phyloP scores from a whole-genome alignment of 371 early-diverging fungal genomes.

The Mortierella sp. region DNA sequence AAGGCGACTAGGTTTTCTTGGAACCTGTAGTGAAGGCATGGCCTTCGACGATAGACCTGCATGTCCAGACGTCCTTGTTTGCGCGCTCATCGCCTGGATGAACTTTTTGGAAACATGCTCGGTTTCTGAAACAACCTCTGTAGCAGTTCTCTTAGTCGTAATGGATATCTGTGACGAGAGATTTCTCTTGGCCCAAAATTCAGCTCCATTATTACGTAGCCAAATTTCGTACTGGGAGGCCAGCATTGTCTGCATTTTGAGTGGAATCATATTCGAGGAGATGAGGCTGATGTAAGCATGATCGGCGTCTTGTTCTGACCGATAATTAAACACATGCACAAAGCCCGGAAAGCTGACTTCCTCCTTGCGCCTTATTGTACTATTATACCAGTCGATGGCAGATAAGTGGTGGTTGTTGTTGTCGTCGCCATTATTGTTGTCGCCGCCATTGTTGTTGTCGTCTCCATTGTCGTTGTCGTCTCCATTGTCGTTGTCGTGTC shows the following conservation, averaged over 20 bases:
- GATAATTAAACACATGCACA: constrained; percentile 6
- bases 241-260: constrained; percentile 10
- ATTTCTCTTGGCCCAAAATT: constrained; percentile 18
- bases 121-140: constrained; percentile 16
- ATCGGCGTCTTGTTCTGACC: constrained; percentile 22
- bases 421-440: constrained; percentile 9
- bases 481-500: no score
- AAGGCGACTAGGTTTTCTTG: constrained; percentile 27
- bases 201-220: constrained; percentile 20
- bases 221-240: constrained; percentile 16
- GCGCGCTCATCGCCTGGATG: constrained; percentile 9
- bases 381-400: constrained; percentile 13
- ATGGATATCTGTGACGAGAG: constrained; percentile 22
- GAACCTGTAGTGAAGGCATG: constrained; percentile 23
- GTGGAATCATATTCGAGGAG: constrained; percentile 15
- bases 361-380: constrained; percentile 7
- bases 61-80: no score
- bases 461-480: no score
- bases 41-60: no score
- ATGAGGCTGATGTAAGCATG: constrained; percentile 18
- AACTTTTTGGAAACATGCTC: constrained; percentile 24
- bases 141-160: constrained; percentile 25
- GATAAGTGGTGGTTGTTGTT: constrained; percentile 12
- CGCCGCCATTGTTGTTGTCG: neutral
- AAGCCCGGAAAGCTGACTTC: neutral